phyloP scores from a whole-genome alignment of 495 filamentous ascomycete species.

The Annulohypoxylon moriforme region DNA sequence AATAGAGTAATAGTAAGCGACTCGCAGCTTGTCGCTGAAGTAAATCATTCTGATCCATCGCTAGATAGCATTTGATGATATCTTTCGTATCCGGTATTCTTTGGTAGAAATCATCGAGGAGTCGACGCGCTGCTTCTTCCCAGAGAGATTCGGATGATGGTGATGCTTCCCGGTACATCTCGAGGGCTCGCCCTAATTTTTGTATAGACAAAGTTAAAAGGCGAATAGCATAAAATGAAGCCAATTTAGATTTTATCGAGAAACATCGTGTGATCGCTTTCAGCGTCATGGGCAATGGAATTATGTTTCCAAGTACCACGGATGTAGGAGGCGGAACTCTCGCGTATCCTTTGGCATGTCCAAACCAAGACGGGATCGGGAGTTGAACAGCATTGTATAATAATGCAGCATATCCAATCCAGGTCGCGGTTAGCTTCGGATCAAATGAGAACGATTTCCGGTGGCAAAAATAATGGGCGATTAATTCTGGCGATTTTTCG shows the following conservation, averaged over 20 bases:
- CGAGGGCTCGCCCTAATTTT: slow-evolving; percentile 74
- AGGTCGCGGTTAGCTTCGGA: slow-evolving; percentile 88
- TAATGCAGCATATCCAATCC: slow-evolving; percentile 92
- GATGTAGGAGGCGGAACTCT: slow-evolving; percentile 78
- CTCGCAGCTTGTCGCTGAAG: slow-evolving; percentile 82
- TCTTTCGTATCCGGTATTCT: slow-evolving; percentile 83
- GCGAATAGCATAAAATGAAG: slow-evolving; percentile 84
- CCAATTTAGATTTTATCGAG: slow-evolving; percentile 75
- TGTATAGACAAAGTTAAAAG: slow-evolving; percentile 80
- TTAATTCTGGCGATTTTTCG: slow-evolving; percentile 80
- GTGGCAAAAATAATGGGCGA: slow-evolving; percentile 84
- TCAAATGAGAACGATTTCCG: slow-evolving; percentile 87
- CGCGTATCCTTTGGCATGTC: slow-evolving; percentile 63
- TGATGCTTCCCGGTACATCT: slow-evolving; percentile 63
- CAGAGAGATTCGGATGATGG: slow-evolving; percentile 63
- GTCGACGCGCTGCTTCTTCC: slow-evolving; percentile 70
- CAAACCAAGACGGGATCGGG: slow-evolving; percentile 76
- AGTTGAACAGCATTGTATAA: slow-evolving; percentile 81
- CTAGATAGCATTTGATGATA: slow-evolving; percentile 74
- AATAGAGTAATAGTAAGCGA: slow-evolving; percentile 80
- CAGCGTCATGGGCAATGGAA: slow-evolving; percentile 84
- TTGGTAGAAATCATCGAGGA: slow-evolving; percentile 79
- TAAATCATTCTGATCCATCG: slow-evolving; percentile 71
- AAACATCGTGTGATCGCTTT: slow-evolving; percentile 82
- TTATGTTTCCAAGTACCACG: slow-evolving; percentile 82